Evolutionary conservation across 345 rosid species (phyloP).

Genomic region (Syzygium jambos): DNA sequence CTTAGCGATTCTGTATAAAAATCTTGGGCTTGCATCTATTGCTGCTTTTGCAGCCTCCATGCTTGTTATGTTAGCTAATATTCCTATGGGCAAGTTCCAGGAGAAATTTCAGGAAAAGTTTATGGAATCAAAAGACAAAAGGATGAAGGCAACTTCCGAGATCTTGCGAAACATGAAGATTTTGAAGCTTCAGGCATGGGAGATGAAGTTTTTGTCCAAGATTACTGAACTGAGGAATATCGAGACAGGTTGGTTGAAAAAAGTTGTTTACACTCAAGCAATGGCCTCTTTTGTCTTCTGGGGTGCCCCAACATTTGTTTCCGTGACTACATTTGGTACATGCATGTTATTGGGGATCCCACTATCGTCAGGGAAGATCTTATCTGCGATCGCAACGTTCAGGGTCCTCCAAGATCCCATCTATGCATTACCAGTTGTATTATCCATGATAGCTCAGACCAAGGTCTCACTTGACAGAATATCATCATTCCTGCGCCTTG

Average conservation of each 20-base stretch:
- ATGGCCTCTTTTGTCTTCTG: constrained; percentile 45
- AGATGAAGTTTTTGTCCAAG: constrained; percentile 65
- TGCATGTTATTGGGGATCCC: constrained; percentile 54
- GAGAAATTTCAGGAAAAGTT: constrained; percentile 62
- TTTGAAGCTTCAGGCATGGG: constrained; percentile 80
- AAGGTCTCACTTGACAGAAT: constrained; percentile 69
- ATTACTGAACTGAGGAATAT: constrained; percentile 31
- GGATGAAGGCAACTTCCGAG: constrained; percentile 66
- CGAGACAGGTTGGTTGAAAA: constrained; percentile 57
- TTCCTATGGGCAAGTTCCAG: constrained; percentile 46
- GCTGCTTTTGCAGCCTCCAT: constrained; percentile 47
- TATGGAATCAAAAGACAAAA: constrained; percentile 58
- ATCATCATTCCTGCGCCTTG: constrained; percentile 48
- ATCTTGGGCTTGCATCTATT: constrained; percentile 48
- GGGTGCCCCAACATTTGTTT: constrained; percentile 61
- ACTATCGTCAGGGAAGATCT: constrained; percentile 59
- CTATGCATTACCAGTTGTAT: constrained; percentile 46
- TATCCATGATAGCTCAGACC: constrained; percentile 54
- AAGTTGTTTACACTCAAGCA: constrained; percentile 37
- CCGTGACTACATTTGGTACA: constrained; percentile 50
- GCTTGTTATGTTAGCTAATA: constrained; percentile 42
- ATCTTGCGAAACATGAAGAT: constrained; percentile 65
- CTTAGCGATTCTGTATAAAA: constrained; percentile 43
- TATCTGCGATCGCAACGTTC: constrained; percentile 69
- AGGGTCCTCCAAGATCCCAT: constrained; percentile 61